Base-by-base conservation (phyloP, 306 rosid species). In the Lagenaria siceraria region DNA sequence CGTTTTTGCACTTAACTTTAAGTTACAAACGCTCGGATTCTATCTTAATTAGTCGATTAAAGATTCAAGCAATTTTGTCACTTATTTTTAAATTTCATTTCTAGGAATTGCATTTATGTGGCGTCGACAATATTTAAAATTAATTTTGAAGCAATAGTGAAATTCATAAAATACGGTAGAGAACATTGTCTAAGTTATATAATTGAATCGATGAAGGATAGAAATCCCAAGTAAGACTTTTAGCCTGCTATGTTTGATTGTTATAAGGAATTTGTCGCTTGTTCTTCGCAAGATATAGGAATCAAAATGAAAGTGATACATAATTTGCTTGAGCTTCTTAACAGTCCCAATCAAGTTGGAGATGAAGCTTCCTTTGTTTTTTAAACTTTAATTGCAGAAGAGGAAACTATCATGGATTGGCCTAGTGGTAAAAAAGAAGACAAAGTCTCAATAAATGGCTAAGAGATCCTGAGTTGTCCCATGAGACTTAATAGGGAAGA, bases 271-370 rank as follows among this genome's bases (percentile, higher is more conserved):
- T 84, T 81, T 90, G 21, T 88, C 92, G 33, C 93, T 48, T 79
- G 83, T 85, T 75, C 86, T 84, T 84, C 92, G 78, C 96, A 92
- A 83, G 97, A 92, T 77, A 56, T 84, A 76, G 95, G 91, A 78
- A 89, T 90, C 77, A 90, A 88, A 83, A 87, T 86, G 71, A 89
- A 95, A 80, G 81, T 95, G 91, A 88, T 95, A 52, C 35, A 88
- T 78, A 86, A 87, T 82, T 87, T 95, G 83, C 98, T 95, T 61
- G 97, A 95, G 88, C 96, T 95, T 79, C 90, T 90, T 75, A 96
- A 92, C 80, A 96, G 90, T 82, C 88, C 89, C 27, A 88, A 93
- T 84, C 96, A 86, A 85, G 93, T 92, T 77, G 98, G 97, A 82
- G 97, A 92, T 62, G 98, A 95, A 74, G 92, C 98, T 77, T 82